Evolutionary conservation across 805 yeast genomes (phyloP), one percentile per base, ranked within the genome.

Genomic region (Spathaspora arborariae): DNA sequence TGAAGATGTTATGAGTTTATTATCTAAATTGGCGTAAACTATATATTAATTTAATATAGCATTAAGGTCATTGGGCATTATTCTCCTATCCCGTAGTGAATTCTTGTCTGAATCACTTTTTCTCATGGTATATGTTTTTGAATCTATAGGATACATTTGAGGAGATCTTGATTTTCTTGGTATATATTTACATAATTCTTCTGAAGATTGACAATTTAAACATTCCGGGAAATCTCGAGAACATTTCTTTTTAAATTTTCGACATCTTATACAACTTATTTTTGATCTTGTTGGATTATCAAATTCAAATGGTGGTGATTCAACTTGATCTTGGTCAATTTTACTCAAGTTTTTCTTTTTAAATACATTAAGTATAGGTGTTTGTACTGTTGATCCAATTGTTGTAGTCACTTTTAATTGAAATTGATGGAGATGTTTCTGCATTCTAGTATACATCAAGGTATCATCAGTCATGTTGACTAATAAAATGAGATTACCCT

Each of bases 221-320:
- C 70, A 65, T 44, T 65, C 70, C 2, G 70, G 70, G 4, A 63
- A 50, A 15, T 51, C 54, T 19, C 70, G 51, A 5, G 67, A 56
- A 49, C 70, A 65, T 44, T 58, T 64, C 47, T 62, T 60, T 44
- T 64, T 64, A 45, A 54, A 59, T 40, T 60, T 57, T 10, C 67
- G 61, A 46, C 70, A 65, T n/a, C 69, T 54, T 18, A 57, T 45
- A 42, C 70, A 65, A 48, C 66, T 63, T 20, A 55, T 51, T 26
- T 57, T 58, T 0, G 68, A 54, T 46, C 51, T 56, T 24, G 56
- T 44, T n/a, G 48, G 48, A 44, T 58, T 59, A 9, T 50, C 45
- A n/a, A 42, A 27, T 36, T 57, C 63, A 16, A 57, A 42, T 39
- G 59, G 60, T 4, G 61, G 53, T 13, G 51, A 34, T n/a, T 19